Conservation (phyloP, 306 rosid species). For the Glycine soja region DNA sequence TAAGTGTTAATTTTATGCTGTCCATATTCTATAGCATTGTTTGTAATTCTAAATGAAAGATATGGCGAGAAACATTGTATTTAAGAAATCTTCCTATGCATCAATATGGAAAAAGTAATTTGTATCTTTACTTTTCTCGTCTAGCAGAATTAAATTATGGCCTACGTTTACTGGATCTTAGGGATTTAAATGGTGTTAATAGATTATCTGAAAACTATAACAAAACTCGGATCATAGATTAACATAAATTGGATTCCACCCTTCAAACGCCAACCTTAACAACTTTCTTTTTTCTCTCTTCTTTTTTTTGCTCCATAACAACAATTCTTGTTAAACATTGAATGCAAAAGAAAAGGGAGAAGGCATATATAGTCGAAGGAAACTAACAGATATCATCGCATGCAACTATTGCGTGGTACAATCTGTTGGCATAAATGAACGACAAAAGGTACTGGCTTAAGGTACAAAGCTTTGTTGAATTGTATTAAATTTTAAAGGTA, state of each 20-base stretch:
- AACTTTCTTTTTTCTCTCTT: too few relatives aligned
- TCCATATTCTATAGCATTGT: conserved; percentile 38
- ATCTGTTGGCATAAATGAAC: not conserved
- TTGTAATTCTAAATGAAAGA: conserved; percentile 34
- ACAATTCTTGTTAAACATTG: too few relatives aligned
- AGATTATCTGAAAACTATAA: not conserved
- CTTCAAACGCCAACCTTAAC: too few relatives aligned
- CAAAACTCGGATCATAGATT: conserved; percentile 7
- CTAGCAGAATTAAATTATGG: conserved; percentile 13
- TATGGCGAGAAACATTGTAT: conserved; percentile 22
- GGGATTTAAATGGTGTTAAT: not conserved
- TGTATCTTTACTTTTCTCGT: conserved; percentile 10
- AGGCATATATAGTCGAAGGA: not conserved
- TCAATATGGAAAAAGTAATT: conserved; percentile 30
- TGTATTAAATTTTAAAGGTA: not conserved
- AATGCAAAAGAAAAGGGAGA: too few relatives aligned
- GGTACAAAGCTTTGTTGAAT: not conserved
- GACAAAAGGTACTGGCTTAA: not conserved
- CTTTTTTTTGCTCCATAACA: too few relatives aligned
- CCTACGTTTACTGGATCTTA: conserved; percentile 15
- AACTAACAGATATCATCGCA: too few relatives aligned
- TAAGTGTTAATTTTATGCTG: conserved; percentile 29
- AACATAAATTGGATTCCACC: not conserved
- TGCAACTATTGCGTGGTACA: too few relatives aligned
- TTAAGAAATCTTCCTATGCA: conserved; percentile 32